Conservation (phyloP, 306 rosid genomes). For the Inga leiocalycina region DNA sequence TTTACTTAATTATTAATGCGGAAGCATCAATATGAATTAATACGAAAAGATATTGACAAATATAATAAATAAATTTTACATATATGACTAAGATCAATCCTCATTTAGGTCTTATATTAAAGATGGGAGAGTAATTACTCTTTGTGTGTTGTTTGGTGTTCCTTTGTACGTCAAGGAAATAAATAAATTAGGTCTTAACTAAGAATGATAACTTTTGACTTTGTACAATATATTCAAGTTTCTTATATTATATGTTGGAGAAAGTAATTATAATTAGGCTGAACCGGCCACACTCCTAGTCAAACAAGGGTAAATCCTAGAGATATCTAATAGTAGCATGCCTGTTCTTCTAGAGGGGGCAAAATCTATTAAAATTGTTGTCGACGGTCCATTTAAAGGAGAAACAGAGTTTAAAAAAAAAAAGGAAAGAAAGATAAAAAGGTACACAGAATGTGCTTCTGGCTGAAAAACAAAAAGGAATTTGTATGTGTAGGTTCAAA, state of each 20-base stretch:
- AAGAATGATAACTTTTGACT: background rate
- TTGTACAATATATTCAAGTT: background rate
- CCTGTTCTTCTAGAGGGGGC: constrained; percentile 1
- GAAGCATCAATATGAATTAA: no score
- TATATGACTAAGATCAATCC: no score
- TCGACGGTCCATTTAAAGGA: constrained; percentile 1
- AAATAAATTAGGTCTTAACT: background rate
- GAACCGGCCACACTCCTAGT: background rate
- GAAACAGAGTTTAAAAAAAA: background rate
- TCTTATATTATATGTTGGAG: no score
- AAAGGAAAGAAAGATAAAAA: background rate
- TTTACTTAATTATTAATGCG: no score
- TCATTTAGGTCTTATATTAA: no score
- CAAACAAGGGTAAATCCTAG: background rate
- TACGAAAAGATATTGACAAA: no score
- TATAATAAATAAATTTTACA: no score
- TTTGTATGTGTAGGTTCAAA: background rate
- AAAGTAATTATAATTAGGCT: background rate
- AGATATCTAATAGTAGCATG: background rate
- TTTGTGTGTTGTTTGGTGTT: background rate
- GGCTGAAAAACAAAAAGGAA: background rate
- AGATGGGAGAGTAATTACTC: background rate
- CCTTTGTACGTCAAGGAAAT: background rate
- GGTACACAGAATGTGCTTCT: background rate
- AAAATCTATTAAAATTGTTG: background rate